These are phyloP conservation scores for Cordyceps militaris DNA, from an alignment of 2,329 filamentous ascomycete species.

Conservation along the genomic window DNA sequence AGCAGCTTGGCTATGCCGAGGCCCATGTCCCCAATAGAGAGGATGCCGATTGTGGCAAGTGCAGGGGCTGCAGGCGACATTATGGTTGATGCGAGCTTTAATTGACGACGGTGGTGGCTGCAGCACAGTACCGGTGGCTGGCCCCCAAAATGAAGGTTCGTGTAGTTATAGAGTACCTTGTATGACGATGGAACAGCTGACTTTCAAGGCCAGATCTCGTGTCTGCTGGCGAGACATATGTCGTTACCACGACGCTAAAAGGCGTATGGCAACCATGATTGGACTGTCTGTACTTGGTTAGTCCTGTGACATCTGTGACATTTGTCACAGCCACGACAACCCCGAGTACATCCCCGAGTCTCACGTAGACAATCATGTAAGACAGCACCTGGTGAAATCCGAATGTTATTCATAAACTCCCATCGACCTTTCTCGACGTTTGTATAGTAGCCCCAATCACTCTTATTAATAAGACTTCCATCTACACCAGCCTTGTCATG, in stretches of 20 bases:
- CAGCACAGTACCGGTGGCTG: background rate
- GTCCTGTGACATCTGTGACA: background rate
- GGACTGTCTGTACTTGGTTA: background rate
- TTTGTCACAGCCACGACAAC: background rate
- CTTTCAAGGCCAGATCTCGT: background rate
- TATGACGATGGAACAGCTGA: background rate
- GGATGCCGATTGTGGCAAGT: slow-evolving; percentile 36
- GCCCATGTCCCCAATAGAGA: slow-evolving; percentile 51
- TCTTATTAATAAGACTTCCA: too few relatives aligned
- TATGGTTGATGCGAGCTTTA: background rate
- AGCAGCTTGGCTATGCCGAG: slow-evolving; percentile 44
- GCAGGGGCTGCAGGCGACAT: background rate
- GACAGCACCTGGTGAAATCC: too few relatives aligned
- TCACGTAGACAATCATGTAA: too few relatives aligned
- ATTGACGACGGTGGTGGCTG: background rate
- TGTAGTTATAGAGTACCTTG: too few relatives aligned
- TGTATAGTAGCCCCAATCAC: too few relatives aligned
- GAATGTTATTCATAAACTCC: too few relatives aligned
- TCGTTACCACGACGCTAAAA: background rate
- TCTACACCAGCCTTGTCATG: too few relatives aligned
- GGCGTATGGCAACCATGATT: background rate
- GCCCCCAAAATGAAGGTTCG: background rate
- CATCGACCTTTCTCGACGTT: too few relatives aligned
- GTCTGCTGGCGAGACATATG: background rate
- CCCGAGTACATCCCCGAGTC: background rate